Base-by-base conservation (phyloP, 495 filamentous ascomycete genomes). In the Clavariopsis aquatica region DNA sequence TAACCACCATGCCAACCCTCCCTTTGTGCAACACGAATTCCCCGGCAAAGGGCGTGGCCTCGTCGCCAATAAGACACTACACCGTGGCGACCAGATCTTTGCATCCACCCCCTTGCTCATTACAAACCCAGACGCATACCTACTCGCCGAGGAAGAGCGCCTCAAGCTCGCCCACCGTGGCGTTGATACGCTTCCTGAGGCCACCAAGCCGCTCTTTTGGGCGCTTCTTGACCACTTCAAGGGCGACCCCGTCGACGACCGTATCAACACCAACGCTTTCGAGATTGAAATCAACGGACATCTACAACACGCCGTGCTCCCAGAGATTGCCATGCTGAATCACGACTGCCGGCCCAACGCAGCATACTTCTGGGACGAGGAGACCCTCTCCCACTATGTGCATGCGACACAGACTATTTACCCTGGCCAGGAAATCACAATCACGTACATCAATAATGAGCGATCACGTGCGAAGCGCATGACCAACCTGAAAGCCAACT, bases 321-420 rank as follows among this genome's bases (percentile, higher is more conserved):
- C 65, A 2, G 65, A 68, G 41, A 64, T 60, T 46, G 65, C 65
- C 17, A 60, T 63, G 54, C 26, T 60, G 43, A 68, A 68, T 56
- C 65, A 68, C 49, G 65, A 68, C 47, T 68, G 65, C 51, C 53
- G 65, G 31, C 65, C 65, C 54, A 68, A 68, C 52, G 65, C 65
- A 3, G 60, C 60, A 27, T 68, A 68, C 34, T 68, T 64, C 56
- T 64, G 36, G 27, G 65, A 68, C 60, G 56, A 60, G 47, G 60
- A 54, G n/a, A 64, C 59, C 24, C 41, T 68, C 31, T 57, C 43
- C 19, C 65, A 64, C 17, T 57, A 64, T 43, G 60, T 68, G 53
- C 65, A 68, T 36, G 65, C 65, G 0, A 64, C 60, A 54, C 59
- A 62, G 60, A 53, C 52, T 10, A 68, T 68, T 34, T 49, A 54